phyloP scores from a whole-genome alignment of 2,329 filamentous ascomycete species.

The Clonostachys sp. region DNA sequence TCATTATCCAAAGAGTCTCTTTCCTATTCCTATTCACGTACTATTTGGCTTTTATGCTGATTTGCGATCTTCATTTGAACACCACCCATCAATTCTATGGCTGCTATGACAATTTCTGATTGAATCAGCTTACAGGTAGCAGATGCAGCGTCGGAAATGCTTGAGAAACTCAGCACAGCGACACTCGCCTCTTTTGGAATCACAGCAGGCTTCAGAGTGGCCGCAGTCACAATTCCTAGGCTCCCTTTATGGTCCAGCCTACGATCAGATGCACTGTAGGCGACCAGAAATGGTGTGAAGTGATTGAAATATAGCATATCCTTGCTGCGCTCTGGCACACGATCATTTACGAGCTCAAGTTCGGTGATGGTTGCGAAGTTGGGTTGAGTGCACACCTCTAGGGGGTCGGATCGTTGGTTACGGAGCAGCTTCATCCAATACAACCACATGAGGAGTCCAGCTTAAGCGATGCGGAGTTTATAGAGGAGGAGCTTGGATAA shows the following conservation, averaged over 20 bases:
- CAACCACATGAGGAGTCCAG: too few relatives aligned
- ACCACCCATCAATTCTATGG: slow-evolving; percentile 60
- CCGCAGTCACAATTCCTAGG: slow-evolving; percentile 65
- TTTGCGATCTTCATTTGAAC: slow-evolving; percentile 67
- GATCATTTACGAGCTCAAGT: background rate
- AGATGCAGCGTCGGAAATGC: slow-evolving; percentile 55
- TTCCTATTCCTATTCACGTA: slow-evolving; percentile 25
- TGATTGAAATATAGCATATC: too few relatives aligned
- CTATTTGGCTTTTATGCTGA: slow-evolving; percentile 41
- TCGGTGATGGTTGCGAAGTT: background rate
- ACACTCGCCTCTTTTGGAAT: slow-evolving; percentile 59
- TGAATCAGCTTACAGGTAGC: slow-evolving; percentile 61
- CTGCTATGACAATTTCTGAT: slow-evolving; percentile 61
- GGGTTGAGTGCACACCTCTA: too few relatives aligned
- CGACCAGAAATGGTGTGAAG: too few relatives aligned
- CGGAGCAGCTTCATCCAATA: too few relatives aligned
- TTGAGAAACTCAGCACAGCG: slow-evolving; percentile 56
- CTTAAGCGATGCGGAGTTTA: too few relatives aligned
- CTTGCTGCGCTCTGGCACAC: background rate
- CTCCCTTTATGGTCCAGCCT: slow-evolving; percentile 49
- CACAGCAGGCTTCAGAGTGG: slow-evolving; percentile 62
- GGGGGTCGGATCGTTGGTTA: too few relatives aligned
- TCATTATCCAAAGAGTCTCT: too few relatives aligned
- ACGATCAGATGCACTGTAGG: too few relatives aligned
- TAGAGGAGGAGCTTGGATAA: too few relatives aligned